These are phyloP conservation scores for Fraxinus americana DNA, from an alignment of 257 asterid genomes.

Conservation along the genomic window DNA sequence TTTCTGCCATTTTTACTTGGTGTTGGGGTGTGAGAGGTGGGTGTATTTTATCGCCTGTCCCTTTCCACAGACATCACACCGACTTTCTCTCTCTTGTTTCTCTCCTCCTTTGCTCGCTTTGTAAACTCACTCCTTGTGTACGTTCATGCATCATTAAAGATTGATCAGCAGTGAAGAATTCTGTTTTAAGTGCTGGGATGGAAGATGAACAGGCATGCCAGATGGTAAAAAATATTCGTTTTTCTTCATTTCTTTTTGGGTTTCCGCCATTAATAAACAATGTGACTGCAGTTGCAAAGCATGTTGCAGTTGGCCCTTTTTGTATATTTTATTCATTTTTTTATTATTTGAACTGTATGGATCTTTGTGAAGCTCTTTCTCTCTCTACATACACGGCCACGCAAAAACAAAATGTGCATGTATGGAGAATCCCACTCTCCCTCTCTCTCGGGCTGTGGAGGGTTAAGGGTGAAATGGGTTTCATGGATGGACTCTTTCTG, in stretches of 20 bases:
- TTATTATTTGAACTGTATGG: not conserved
- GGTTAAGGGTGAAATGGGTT: not conserved
- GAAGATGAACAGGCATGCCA: not conserved
- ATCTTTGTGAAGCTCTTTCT: not conserved
- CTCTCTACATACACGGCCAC: not conserved
- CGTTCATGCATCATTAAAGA: not conserved
- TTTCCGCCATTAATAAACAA: not conserved
- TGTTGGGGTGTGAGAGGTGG: too few relatives aligned
- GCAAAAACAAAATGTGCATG: not conserved
- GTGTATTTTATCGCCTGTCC: not conserved
- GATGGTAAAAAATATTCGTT: not conserved
- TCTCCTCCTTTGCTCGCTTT: not conserved
- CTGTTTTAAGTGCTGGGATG: not conserved
- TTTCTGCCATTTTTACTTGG: too few relatives aligned
- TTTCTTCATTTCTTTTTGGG: not conserved
- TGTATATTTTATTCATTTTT: not conserved
- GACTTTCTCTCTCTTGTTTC: not conserved
- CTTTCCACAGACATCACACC: not conserved
- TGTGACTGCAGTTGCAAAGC: not conserved
- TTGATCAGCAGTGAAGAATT: not conserved
- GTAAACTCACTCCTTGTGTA: not conserved
- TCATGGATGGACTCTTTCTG: not conserved
- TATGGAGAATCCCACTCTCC: not conserved
- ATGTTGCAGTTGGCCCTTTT: not conserved
- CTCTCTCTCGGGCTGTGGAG: not conserved